Evolutionary conservation across 805 yeast genomes (phyloP).

Genomic region (Schwanniomyces sp.): DNA sequence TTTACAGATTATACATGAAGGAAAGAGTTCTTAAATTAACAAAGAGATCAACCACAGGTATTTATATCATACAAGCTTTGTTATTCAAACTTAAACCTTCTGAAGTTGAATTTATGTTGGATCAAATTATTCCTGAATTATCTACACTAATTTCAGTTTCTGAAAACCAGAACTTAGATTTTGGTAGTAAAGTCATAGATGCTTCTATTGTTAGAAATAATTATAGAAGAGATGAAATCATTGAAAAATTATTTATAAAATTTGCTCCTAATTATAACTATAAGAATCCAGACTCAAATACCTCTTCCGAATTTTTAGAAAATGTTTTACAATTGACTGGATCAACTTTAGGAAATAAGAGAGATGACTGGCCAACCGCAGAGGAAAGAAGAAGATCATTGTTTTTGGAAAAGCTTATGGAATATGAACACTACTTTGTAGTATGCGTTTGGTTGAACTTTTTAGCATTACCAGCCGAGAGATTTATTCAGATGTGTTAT

Average conservation of each 20-base stretch:
- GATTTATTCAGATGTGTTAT: conserved; percentile 69
- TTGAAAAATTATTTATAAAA: conserved; percentile 42
- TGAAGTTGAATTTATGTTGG: conserved; percentile 63
- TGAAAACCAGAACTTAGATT: conserved; percentile 66
- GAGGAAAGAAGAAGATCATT: conserved; percentile 81
- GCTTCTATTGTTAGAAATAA: conserved; percentile 59
- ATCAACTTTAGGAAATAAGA: conserved; percentile 78
- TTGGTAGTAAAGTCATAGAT: conserved; percentile 65
- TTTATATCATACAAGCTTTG: conserved; percentile 72
- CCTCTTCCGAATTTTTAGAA: conserved; percentile 57
- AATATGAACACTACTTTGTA: conserved; percentile 62
- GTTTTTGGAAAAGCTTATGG: conserved; percentile 70
- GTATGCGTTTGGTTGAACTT: conserved; percentile 59
- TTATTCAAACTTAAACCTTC: conserved; percentile 61
- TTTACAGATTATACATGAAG: conserved; percentile 70
- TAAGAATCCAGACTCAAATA: conserved; percentile 13
- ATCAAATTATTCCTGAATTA: conserved; percentile 65
- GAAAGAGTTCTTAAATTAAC: conserved; percentile 73
- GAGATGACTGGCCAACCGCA: conserved; percentile 90
- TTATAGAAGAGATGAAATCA: conserved; percentile 60
- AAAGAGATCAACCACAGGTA: conserved; percentile 81
- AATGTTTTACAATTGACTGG: conserved; percentile 61
- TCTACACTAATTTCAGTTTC: conserved; percentile 48
- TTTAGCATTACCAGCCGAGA: conserved; percentile 58
- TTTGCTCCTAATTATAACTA: conserved; percentile 40